Percentiles rank a stretch among this genome's conserved stretches.
These are phyloP conservation scores for Paramyrothecium roridum DNA, from an alignment of 2,329 filamentous ascomycete genomes.

Conservation along the genomic window DNA sequence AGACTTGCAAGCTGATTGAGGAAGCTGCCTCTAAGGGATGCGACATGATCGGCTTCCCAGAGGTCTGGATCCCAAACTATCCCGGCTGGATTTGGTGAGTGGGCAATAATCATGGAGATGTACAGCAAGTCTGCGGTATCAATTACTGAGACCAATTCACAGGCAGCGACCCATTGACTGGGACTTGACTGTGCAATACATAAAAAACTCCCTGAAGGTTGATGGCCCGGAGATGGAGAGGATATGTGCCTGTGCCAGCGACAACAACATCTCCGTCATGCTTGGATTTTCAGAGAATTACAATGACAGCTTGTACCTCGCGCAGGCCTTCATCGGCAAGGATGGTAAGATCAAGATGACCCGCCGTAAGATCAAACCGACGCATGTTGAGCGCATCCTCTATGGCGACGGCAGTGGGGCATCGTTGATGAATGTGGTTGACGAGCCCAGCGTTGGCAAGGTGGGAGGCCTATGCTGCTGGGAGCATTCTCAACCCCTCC, in stretches of 20 bases:
- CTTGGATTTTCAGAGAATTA: constrained; percentile 38
- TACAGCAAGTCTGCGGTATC: constrained; percentile 3
- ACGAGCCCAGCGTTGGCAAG: constrained; percentile 28
- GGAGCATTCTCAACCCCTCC: constrained; percentile 45
- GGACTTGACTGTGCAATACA: constrained; percentile 22
- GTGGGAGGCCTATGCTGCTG: constrained; percentile 42
- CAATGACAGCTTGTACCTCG: constrained; percentile 35
- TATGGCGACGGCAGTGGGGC: constrained; percentile 40
- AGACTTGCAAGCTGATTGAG: constrained; percentile 44
- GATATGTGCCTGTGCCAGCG: constrained; percentile 25
- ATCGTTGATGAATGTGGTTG: constrained; percentile 33
- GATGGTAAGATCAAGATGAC: constrained; percentile 33
- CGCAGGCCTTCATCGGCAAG: constrained; percentile 37
- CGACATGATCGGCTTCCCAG: constrained; percentile 49
- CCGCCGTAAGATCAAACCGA: constrained; percentile 47
- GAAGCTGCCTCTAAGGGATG: constrained; percentile 50
- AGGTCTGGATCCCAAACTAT: constrained; percentile 50
- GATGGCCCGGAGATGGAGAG: constrained; percentile 33
- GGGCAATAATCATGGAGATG: constrained; percentile 15
- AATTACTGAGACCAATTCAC: constrained; percentile 14
- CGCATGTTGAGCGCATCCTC: constrained; percentile 46
- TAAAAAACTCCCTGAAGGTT: constrained; percentile 35
- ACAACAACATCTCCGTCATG: constrained; percentile 31
- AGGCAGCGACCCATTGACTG: constrained; percentile 16
- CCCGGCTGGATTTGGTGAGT: constrained; percentile 35